Percentiles rank a stretch among this genome's conserved stretches.
Conservation (phyloP, 805 yeast genomes). For the Kodamaea nitidulidarum region DNA sequence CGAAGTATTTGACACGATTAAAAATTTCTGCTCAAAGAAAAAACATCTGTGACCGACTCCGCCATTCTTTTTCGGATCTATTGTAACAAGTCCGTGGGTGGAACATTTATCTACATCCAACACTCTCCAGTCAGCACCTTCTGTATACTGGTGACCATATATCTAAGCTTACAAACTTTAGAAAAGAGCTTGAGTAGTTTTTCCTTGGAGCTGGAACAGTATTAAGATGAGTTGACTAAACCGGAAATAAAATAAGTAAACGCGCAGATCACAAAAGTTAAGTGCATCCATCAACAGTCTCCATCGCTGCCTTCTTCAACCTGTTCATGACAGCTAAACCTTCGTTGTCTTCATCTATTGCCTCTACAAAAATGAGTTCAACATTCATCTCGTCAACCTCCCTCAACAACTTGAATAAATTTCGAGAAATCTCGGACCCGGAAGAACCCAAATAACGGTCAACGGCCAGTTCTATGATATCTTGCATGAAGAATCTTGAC, state of each 20-base stretch:
- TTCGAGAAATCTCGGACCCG: conserved; percentile 66
- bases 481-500: conserved; percentile 29
- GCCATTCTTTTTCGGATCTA: neutral
- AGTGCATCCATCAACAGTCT: conserved; percentile 25
- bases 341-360: conserved; percentile 67
- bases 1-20: conserved; percentile 9
- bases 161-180: too few species aligned
- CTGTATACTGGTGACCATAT: too few species aligned
- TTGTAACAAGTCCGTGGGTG: too few species aligned
- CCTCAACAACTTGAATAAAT: conserved; percentile 68
- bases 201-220: too few species aligned
- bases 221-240: neutral
- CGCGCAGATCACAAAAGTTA: neutral
- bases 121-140: too few species aligned
- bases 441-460: conserved; percentile 41
- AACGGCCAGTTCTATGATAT: conserved; percentile 11
- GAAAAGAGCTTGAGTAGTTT: too few species aligned
- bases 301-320: conserved; percentile 75
- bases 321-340: conserved; percentile 96
- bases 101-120: too few species aligned
- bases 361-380: conserved; percentile 78
- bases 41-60: neutral
- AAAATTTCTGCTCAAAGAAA: conserved; percentile 5
- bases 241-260: neutral
- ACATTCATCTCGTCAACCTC: conserved; percentile 68